A percentile compares a stretch with the other conserved stretches of the same genome.
phyloP scores from a whole-genome alignment of 495 filamentous ascomycete species.

The Staphylotrichum longicolle region DNA sequence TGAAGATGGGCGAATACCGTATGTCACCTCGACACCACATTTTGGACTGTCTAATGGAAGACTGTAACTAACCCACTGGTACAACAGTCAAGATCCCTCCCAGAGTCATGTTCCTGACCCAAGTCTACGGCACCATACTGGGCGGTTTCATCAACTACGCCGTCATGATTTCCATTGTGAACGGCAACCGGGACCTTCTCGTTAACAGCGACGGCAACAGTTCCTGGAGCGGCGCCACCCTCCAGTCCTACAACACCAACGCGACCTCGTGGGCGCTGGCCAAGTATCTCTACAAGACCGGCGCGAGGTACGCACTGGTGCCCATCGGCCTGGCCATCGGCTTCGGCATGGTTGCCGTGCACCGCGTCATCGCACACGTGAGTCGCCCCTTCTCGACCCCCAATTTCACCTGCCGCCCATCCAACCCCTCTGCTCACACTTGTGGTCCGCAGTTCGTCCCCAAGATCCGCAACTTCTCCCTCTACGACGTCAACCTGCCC shows the following conservation, averaged over 20 bases:
- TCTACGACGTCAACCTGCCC: constrained; percentile 42
- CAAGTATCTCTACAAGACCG: constrained; percentile 39
- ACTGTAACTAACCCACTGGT: constrained; percentile 8
- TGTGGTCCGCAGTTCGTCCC: constrained; percentile 43
- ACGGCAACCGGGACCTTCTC: constrained; percentile 33
- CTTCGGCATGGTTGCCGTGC: constrained; percentile 37
- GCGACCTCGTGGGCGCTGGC: constrained; percentile 45
- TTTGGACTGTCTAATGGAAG: no score
- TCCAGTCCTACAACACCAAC: constrained; percentile 43
- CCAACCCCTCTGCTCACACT: constrained; percentile 7
- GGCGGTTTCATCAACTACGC: constrained; percentile 45
- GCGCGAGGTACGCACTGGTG: constrained; percentile 42
- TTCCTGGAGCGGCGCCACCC: constrained; percentile 36
- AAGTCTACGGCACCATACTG: constrained; percentile 43
- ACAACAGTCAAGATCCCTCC: constrained; percentile 42
- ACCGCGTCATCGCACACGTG: constrained; percentile 43
- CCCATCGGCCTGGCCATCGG: constrained; percentile 50
- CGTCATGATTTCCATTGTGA: constrained; percentile 42
- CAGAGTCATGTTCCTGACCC: constrained; percentile 43
- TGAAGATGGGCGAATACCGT: constrained; percentile 39
- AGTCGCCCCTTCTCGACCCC: constrained; percentile 12
- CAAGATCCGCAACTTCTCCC: constrained; percentile 39
- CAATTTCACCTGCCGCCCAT: constrained; percentile 5
- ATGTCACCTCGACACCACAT: no score
- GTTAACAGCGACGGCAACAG: constrained; percentile 37